Evolutionary conservation across 2,329 filamentous ascomycete species (phyloP), one percentile per base, ranked within the genome.

Genomic region (Atkinsonella hypoxylon): DNA sequence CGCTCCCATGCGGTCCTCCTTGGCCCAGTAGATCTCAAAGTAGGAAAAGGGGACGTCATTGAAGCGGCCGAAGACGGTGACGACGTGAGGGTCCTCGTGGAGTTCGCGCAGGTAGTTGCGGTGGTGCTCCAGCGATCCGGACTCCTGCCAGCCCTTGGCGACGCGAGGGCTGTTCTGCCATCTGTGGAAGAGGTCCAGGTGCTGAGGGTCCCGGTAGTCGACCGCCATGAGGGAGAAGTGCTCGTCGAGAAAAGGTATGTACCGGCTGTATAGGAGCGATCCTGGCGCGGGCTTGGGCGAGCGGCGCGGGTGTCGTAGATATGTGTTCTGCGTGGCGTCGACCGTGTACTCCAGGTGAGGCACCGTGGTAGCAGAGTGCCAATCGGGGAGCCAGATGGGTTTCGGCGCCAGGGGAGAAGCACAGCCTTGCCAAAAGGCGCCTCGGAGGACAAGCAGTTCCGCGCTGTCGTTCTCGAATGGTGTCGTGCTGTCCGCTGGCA

Each of bases 111-210:
- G 48, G 32, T 49, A 49, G 53, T 75, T 75, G 32, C 76, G 72
- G 44, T 88, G 74, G 64, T 89, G 89, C 55, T 78, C 75, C 49
- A 87, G 67, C 1, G 82, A 82, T 39, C 85, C 85, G 1, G 82
- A 85, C 69, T 87, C 82, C 59, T 86, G 85, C 85, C 85, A 89
- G 4, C 83, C 84, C 58, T 79, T 75, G 20, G 83, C 82, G 43
- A 89, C 85, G 51, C 85, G 82, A 38, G 85, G 85, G 62, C 89
- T 85, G 62, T 89, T 89, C 66, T 89, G 85, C 85, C 85, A 89
- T 40, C 70, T 73, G 67, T 89, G 80, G 71, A 89, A 89, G 9
- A 87, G 71, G 20, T 71, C 65, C 46, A 89, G 65, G 64, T 89
- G 83, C 53, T 74, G 70, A 0, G 71, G 60, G 60, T 85, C 71